phyloP scores from a whole-genome alignment of 1,284 basidiomycete genomes.

The Cryptococcus floricola region DNA sequence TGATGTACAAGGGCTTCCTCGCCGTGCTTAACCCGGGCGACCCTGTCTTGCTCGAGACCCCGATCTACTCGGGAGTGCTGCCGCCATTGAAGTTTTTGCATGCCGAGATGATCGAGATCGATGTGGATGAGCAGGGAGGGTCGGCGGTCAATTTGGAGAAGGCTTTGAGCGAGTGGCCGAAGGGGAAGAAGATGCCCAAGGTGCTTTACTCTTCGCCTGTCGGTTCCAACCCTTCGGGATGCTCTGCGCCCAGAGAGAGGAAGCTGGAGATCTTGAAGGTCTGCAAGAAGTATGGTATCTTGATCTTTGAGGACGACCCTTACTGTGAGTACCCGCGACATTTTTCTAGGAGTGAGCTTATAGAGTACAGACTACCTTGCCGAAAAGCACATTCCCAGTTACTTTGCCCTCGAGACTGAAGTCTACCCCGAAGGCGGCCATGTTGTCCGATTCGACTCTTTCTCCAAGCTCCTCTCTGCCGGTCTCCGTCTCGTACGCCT shows the following conservation, averaged over 20 bases:
- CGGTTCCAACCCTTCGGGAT: conserved; percentile 81
- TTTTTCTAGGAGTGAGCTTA: conserved; percentile 26
- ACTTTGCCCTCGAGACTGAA: conserved; percentile 68
- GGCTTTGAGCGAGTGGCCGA: conserved; percentile 72
- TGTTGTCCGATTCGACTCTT: conserved; percentile 81
- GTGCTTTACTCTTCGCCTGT: conserved; percentile 64
- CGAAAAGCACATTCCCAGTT: conserved; percentile 59
- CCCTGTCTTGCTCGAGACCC: conserved; percentile 75
- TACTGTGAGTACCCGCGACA: conserved; percentile 54
- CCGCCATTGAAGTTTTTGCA: conserved; percentile 36
- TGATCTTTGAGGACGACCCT: conserved; percentile 85
- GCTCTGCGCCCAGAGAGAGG: conserved; percentile 67
- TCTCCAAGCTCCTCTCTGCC: conserved; percentile 81
- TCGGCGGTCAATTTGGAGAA: conserved; percentile 61
- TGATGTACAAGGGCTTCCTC: conserved; percentile 70
- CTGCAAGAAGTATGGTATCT: conserved; percentile 68
- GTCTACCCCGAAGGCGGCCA: conserved; percentile 57
- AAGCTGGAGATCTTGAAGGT: conserved; percentile 73
- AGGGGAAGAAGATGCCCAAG: conserved; percentile 67
- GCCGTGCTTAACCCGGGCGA: conserved; percentile 74
- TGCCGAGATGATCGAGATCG: conserved; percentile 66
- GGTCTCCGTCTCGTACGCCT: conserved; percentile 52
- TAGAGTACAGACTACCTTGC: conserved; percentile 57
- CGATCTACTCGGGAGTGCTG: conserved; percentile 66
- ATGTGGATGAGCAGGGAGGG: conserved; percentile 74